These are phyloP conservation scores for Tolypocladium inflatum DNA, from an alignment of 2,329 filamentous ascomycete species.

Conservation along the genomic window DNA sequence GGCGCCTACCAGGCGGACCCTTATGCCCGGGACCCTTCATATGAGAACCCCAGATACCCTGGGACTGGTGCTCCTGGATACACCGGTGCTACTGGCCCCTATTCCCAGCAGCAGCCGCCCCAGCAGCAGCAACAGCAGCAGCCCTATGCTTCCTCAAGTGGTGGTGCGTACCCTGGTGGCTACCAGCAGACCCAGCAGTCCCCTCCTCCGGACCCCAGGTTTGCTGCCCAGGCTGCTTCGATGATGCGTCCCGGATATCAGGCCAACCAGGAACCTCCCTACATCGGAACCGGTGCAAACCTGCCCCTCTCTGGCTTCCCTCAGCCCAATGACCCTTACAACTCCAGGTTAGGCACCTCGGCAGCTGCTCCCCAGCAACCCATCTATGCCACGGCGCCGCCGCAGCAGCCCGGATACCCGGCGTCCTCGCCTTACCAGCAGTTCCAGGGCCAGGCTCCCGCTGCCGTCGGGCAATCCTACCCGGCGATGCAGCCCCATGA, in stretches of 20 bases:
- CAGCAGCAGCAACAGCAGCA: constrained; percentile 14
- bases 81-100: constrained; percentile 32
- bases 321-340: constrained; percentile 19
- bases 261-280: constrained; percentile 19
- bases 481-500: constrained; percentile 38
- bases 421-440: constrained; percentile 21
- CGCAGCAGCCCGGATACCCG: constrained; percentile 21
- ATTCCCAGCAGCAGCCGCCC: constrained; percentile 7
- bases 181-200: constrained; percentile 23
- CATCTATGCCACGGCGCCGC: constrained; percentile 21
- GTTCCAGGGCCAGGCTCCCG: constrained; percentile 23
- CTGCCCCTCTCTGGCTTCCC: constrained; percentile 15
- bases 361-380: constrained; percentile 20
- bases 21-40: constrained; percentile 31
- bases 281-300: constrained; percentile 27
- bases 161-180: constrained; percentile 19
- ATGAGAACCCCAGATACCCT: constrained; percentile 37
- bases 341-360: constrained; percentile 17
- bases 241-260: constrained; percentile 22
- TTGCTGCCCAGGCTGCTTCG: constrained; percentile 16
- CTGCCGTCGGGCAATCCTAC: constrained; percentile 19
- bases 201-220: constrained; percentile 23
- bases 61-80: constrained; percentile 40
- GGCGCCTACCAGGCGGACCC: constrained; percentile 23
- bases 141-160: constrained; percentile 18